Evolutionary conservation across 371 early-diverging fungal species (phyloP).

Genomic region (Mortierella sp.): DNA sequence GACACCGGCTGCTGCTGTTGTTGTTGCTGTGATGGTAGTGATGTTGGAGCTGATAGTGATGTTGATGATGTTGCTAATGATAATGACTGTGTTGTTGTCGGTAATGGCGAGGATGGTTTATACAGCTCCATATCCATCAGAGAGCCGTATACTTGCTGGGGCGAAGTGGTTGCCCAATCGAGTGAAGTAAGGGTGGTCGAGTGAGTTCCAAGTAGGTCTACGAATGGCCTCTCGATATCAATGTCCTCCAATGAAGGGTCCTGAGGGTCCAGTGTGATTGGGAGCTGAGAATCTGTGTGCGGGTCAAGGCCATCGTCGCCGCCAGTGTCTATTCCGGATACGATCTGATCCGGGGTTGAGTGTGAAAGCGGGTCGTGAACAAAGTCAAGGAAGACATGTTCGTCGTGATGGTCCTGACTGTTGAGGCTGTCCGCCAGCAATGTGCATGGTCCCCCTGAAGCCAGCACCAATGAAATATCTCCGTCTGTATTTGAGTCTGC

Average conservation of each 20-base stretch:
- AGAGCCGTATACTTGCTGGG: conserved; percentile 35
- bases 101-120: conserved; percentile 30
- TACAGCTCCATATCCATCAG: conserved; percentile 56
- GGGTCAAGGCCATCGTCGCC: not conserved
- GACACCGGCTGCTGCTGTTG: conserved; percentile 23
- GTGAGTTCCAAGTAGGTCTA: conserved; percentile 17
- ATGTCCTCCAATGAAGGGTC: not conserved
- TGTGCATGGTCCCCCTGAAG: not conserved
- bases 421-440: not conserved
- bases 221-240: conserved; percentile 17
- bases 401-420: not conserved
- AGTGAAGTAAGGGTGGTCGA: not conserved
- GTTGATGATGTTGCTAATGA: not conserved
- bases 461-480: not conserved
- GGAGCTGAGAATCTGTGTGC: not conserved
- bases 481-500: not conserved
- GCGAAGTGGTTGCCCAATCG: conserved; percentile 1
- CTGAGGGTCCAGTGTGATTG: not conserved
- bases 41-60: conserved; percentile 29
- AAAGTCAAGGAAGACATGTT: conserved; percentile 11
- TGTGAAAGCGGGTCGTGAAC: conserved; percentile 11
- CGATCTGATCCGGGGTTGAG: not conserved
- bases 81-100: not conserved
- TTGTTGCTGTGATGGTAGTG: conserved; percentile 9
- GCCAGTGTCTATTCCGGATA: not conserved